Conservation (phyloP, 1,139 yeast genomes). For the Candida albicans region DNA sequence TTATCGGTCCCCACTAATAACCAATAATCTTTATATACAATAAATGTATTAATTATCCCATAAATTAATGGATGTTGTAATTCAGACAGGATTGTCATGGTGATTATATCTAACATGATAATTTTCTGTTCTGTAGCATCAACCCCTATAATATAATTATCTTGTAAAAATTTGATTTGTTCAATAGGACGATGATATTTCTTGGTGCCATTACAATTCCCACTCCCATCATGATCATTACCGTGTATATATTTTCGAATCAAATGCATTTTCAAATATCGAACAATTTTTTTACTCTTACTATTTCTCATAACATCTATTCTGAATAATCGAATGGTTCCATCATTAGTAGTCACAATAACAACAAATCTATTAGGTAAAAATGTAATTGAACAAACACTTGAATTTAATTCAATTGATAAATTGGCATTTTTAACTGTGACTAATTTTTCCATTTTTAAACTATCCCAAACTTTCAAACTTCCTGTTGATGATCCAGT, state of each 20-base stretch:
- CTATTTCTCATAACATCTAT: constrained; percentile 48
- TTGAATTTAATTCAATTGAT: constrained; percentile 46
- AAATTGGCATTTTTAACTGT: constrained; percentile 56
- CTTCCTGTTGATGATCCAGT: constrained; percentile 78
- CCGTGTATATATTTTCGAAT: constrained; percentile 39
- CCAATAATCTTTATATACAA: constrained; percentile 55
- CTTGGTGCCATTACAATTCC: too few species aligned
- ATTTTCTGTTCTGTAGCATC: constrained; percentile 55
- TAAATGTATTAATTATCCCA: constrained; percentile 65
- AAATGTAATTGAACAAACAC: constrained; percentile 51
- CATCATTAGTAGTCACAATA: constrained; percentile 68
- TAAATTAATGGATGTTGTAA: constrained; percentile 59
- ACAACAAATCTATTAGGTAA: constrained; percentile 64
- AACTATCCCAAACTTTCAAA: constrained; percentile 76
- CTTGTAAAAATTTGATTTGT: constrained; percentile 19
- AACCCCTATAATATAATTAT: constrained; percentile 48
- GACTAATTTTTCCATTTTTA: constrained; percentile 63
- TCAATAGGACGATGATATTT: too few species aligned
- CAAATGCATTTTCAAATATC: constrained; percentile 36
- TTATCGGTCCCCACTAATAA: constrained; percentile 69
- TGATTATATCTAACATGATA: constrained; percentile 57
- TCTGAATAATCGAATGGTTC: constrained; percentile 56
- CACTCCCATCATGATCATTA: background rate
- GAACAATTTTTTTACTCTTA: constrained; percentile 34
- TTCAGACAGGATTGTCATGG: constrained; percentile 46